A percentile compares a stretch with the other conserved stretches of the same genome.
These are phyloP conservation scores for Suillus placidus DNA, from an alignment of 768 basidiomycete species.

Conservation along the genomic window DNA sequence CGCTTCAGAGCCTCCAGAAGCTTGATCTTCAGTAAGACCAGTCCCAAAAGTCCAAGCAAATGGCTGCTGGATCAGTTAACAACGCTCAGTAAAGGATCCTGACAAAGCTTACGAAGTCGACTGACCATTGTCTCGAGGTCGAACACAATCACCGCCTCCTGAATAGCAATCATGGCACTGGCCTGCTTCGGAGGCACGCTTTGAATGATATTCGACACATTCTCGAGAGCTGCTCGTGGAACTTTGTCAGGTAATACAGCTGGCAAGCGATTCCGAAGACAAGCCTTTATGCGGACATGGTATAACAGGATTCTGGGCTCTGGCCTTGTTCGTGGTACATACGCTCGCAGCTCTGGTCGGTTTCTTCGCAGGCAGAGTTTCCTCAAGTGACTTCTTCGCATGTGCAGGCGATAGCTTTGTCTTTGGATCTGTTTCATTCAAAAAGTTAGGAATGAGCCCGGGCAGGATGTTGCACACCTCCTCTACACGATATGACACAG, in stretches of 20 bases:
- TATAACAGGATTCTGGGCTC: conserved; percentile 42
- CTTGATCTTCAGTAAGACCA: conserved; percentile 66
- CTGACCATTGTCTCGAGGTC: conserved; percentile 41
- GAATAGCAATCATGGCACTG: neutral
- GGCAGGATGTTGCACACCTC: conserved; percentile 55
- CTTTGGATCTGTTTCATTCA: conserved; percentile 25
- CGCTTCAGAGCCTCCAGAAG: conserved; percentile 65
- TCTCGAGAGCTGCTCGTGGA: conserved; percentile 12
- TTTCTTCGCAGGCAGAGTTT: conserved; percentile 2
- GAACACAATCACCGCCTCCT: conserved; percentile 12
- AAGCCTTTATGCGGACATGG: conserved; percentile 46
- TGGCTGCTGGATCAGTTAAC: conserved; percentile 40
- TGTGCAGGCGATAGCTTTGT: conserved; percentile 15
- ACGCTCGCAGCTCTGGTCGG: conserved; percentile 15
- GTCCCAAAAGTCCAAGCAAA: conserved; percentile 70
- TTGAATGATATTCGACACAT: conserved; percentile 24
- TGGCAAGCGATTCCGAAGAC: conserved; percentile 1
- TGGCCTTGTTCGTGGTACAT: conserved; percentile 25
- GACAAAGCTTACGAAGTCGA: conserved; percentile 53
- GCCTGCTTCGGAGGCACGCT: conserved; percentile 1
- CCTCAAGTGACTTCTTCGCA: conserved; percentile 43
- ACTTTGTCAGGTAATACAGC: neutral
- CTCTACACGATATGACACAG: conserved; percentile 55
- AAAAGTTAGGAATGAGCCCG: conserved; percentile 33
- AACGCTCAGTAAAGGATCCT: neutral